Conservation (phyloP, 768 basidiomycete species). For the Baorangia bicolor region DNA sequence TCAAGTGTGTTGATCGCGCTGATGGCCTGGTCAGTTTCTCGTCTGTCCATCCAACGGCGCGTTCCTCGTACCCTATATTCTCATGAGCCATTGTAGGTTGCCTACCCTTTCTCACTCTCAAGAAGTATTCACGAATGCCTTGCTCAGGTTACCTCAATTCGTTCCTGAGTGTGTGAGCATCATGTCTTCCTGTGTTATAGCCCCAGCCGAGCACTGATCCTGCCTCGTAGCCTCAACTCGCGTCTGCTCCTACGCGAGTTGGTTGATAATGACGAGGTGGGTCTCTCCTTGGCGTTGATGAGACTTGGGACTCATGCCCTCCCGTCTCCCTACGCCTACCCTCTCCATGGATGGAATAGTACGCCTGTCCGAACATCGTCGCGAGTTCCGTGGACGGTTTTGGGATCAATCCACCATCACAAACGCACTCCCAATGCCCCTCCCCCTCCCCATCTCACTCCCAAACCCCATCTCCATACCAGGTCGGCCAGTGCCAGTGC, state of each 20-base stretch:
- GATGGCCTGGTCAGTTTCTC: constrained; percentile 27
- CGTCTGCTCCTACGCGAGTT: constrained; percentile 29
- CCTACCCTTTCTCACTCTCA: neutral
- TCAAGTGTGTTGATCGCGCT: neutral
- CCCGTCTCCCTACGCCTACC: neutral
- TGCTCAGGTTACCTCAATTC: constrained; percentile 38
- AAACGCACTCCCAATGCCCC: constrained; percentile 6
- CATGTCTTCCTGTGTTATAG: too few relatives aligned
- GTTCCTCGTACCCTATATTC: constrained; percentile 38
- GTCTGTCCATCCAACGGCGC: constrained; percentile 36
- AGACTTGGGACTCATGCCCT: neutral
- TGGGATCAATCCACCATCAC: constrained; percentile 10
- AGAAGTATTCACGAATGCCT: neutral
- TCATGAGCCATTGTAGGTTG: constrained; percentile 37
- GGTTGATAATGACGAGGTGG: constrained; percentile 26
- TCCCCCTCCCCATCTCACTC: constrained; percentile 14
- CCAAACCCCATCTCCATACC: neutral
- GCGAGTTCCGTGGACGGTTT: constrained; percentile 23
- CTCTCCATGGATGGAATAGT: constrained; percentile 6
- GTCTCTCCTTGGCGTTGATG: neutral
- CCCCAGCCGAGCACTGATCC: neutral
- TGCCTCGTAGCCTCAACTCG: constrained; percentile 25
- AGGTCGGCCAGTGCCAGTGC: neutral
- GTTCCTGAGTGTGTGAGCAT: constrained; percentile 36
- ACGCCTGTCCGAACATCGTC: constrained; percentile 25